Percentiles rank a stretch among this genome's conserved stretches.
phyloP scores from a whole-genome alignment of 306 rosid species.

The Cicer bijugum region DNA sequence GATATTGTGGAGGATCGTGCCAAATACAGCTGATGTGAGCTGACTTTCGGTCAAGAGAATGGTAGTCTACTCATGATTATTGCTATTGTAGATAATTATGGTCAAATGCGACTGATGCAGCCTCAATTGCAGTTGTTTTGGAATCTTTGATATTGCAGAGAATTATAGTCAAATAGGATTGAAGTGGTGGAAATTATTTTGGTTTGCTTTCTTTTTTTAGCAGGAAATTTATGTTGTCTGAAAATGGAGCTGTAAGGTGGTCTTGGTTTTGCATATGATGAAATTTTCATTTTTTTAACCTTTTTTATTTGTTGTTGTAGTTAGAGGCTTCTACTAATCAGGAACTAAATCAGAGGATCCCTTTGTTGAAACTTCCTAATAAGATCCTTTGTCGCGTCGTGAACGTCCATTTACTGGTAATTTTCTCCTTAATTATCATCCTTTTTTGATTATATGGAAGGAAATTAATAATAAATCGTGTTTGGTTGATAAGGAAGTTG shows the following conservation, averaged over 20 bases:
- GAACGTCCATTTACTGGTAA: constrained; percentile 72
- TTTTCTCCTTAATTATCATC: background rate
- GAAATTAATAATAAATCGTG: background rate
- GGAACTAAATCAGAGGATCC: constrained; percentile 78
- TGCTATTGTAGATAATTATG: no score
- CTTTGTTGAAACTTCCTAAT: constrained; percentile 72
- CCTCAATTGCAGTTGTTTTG: no score
- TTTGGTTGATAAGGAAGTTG: constrained; percentile 30
- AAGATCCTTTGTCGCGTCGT: constrained; percentile 82
- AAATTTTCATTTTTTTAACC: background rate
- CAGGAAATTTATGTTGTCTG: background rate
- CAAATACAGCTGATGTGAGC: no score
- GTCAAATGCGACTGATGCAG: no score
- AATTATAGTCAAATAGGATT: background rate
- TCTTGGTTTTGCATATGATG: background rate
- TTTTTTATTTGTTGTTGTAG: constrained; percentile 48
- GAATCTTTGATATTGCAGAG: no score
- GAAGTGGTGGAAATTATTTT: background rate
- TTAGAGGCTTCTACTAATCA: constrained; percentile 89
- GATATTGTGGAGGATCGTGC: no score
- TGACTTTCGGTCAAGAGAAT: no score
- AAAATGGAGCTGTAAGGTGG: constrained; percentile 2
- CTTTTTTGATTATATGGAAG: constrained; percentile 6
- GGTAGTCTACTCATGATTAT: no score
- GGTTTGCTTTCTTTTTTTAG: constrained; percentile 3